phyloP scores from a whole-genome alignment of 768 basidiomycete species.

The Suillus cothurnatus region DNA sequence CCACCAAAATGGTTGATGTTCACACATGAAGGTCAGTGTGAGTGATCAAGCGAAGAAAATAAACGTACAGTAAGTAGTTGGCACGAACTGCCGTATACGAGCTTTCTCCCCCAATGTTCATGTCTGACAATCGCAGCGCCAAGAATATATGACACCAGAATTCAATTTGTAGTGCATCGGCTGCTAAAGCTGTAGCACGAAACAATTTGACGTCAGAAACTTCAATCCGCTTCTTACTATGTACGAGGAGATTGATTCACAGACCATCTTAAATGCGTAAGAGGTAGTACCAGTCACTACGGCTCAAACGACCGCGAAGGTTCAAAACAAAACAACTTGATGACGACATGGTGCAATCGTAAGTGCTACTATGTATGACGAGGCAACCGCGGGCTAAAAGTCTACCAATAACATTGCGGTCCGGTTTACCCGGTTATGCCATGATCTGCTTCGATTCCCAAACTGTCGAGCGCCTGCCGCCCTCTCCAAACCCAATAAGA shows the following conservation, averaged over 20 bases:
- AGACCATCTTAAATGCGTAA: not conserved
- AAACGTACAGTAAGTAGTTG: not conserved
- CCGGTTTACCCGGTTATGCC: conserved; percentile 39
- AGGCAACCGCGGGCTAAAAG: not conserved
- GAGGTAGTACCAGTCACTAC: no score
- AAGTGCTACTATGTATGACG: no score
- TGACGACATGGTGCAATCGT: not conserved
- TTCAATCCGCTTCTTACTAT: not conserved
- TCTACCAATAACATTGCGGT: not conserved
- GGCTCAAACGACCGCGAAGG: not conserved
- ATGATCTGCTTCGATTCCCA: conserved; percentile 49
- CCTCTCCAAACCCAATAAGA: conserved; percentile 57
- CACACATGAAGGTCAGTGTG: not conserved
- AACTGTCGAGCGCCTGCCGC: conserved; percentile 44
- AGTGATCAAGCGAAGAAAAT: not conserved
- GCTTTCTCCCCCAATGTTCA: not conserved
- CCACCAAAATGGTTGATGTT: no score
- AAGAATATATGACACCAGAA: not conserved
- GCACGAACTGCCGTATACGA: not conserved
- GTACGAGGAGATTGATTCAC: not conserved
- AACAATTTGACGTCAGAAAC: not conserved
- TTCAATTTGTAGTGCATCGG: not conserved
- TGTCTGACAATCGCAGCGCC: not conserved
- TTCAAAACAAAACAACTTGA: not conserved
- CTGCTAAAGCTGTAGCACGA: not conserved